Base-by-base conservation (phyloP, 495 filamentous ascomycete species). In the Hyaloscypha hepaticicola region DNA sequence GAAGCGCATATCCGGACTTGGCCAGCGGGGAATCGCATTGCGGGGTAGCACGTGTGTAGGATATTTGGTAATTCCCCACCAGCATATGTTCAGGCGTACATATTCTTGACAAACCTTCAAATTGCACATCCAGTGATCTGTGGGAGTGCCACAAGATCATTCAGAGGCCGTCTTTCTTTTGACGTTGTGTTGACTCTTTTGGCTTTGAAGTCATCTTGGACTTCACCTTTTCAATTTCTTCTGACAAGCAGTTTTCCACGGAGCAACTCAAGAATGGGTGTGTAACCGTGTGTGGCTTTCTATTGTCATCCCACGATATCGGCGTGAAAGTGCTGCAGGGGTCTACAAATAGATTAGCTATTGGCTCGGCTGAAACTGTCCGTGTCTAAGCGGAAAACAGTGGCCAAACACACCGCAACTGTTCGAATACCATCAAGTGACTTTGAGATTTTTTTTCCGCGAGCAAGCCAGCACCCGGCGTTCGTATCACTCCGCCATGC, bases 101-200 rank as follows among this genome's bases (percentile, higher is more conserved):
- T 45, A 22, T n/a, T 48, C 8, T 38, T 66, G 58, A 65, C 48
- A 59, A 58, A 64, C 55, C 48, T 38, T 34, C 16, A 50, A 34
- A 31, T 34, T 24, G n/a, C 31, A 8, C 41, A 21, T 45, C 55
- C 29, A 60, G 52, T 55, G 60, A 64, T 56, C 55, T 41, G 61
- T 68, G 66, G 61, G 51, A 57, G 53, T 61, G 49, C 31, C 55
- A 57, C 50, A 24, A 56, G 6, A 64, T 50, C 60, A 64, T 61
- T 5, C 48, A 7, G 8, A 27, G 25, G 50, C 50, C 19, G 38
- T 49, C 48, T 55, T 52, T 55, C 5, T 57, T 2, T 24, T 26
- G 21, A 19, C 19, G 28, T 27, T 55, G 49, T 48, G 38, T 45
- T 45, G 7, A 16, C 38, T 45, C 11, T 16, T 4, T 4, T 45